Percentiles rank a stretch among this genome's conserved stretches.
Conservation (phyloP, 176 grass and related monocot genomes). For the Microstegium vimineum region DNA sequence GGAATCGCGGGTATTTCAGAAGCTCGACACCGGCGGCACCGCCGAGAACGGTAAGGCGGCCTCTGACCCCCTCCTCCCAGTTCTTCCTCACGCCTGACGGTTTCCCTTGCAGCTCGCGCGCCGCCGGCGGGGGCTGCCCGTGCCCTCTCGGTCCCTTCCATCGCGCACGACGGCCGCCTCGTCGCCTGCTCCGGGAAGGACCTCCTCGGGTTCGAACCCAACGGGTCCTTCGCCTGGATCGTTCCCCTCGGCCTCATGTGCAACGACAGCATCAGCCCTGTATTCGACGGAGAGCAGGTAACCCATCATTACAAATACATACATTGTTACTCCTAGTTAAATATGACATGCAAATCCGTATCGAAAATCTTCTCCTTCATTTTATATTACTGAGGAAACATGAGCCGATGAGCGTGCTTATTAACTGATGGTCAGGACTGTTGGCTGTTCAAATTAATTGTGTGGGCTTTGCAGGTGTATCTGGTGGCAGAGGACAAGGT, state of each 20-base stretch:
- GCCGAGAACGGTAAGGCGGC: background rate
- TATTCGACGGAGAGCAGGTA: conserved; percentile 56
- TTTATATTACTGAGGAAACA: background rate
- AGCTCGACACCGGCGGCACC: background rate
- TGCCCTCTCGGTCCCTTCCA: conserved; percentile 43
- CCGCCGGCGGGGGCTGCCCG: background rate
- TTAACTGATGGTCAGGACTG: background rate
- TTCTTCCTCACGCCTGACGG: background rate
- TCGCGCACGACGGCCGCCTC: conserved; percentile 43
- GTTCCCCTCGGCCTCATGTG: conserved; percentile 43
- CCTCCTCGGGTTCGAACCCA: conserved; percentile 53
- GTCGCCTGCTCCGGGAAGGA: conserved; percentile 61
- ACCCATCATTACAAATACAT: background rate
- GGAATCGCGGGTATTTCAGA: background rate
- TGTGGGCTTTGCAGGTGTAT: conserved; percentile 54
- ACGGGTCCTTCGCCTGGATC: conserved; percentile 57
- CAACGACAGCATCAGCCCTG: conserved; percentile 34
- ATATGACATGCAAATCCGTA: background rate
- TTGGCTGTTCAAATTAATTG: background rate
- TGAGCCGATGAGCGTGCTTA: background rate
- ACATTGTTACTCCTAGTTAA: too few species aligned
- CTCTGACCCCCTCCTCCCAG: background rate
- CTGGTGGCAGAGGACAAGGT: conserved; percentile 66
- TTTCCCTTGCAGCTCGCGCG: conserved; percentile 26
- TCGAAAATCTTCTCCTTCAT: background rate